phyloP scores from a whole-genome alignment of 441 rosid genomes.

The Gossypium trilobum region DNA sequence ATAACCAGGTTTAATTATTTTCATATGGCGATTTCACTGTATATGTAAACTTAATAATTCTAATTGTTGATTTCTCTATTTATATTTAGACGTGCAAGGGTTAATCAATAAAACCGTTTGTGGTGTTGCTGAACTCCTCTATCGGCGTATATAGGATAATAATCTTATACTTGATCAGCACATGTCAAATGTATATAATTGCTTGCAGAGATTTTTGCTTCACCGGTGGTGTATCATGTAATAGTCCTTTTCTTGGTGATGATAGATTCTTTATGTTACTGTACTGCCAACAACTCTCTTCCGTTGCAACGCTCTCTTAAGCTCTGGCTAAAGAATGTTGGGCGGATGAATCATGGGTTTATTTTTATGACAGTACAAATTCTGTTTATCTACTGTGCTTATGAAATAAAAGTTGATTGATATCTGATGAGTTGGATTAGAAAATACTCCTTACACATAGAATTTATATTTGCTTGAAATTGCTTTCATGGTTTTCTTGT shows the following conservation, averaged over 20 bases:
- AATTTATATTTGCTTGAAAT: neutral
- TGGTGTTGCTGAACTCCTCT: neutral
- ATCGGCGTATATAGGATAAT: neutral
- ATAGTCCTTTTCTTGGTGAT: neutral
- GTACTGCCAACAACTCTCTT: neutral
- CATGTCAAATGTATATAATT: neutral
- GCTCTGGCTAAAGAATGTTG: neutral
- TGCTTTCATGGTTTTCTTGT: neutral
- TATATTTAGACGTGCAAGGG: neutral
- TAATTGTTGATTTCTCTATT: neutral
- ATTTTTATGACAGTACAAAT: neutral
- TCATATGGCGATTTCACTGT: neutral
- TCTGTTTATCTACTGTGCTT: neutral
- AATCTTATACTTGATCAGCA: neutral
- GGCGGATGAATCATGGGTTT: neutral
- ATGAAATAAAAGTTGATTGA: neutral
- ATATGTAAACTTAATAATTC: slow-evolving; percentile 1
- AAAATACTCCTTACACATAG: neutral
- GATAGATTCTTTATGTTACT: neutral
- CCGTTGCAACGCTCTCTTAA: neutral
- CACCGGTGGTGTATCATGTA: neutral
- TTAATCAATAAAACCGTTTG: neutral
- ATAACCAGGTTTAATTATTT: neutral
- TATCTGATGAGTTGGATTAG: neutral
- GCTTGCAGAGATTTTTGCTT: neutral